phyloP scores from a whole-genome alignment of 2,329 filamentous ascomycete species.

The Colletotrichum orchidophilum region DNA sequence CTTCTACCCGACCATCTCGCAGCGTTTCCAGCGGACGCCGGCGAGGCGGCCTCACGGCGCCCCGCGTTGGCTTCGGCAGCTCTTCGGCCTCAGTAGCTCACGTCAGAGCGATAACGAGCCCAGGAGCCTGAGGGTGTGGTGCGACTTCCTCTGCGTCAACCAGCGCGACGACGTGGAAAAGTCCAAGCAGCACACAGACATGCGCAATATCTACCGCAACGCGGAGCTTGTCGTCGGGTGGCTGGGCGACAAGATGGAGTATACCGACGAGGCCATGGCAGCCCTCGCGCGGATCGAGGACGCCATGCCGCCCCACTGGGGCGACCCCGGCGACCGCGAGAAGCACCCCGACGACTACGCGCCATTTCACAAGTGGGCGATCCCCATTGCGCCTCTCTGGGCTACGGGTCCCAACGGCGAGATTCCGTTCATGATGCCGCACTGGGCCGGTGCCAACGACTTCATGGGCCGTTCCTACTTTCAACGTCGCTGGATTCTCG shows the following conservation, averaged over 20 bases:
- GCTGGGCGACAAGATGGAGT: slow-evolving; percentile 42
- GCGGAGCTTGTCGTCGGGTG: slow-evolving; percentile 46
- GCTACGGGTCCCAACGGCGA: slow-evolving; percentile 36
- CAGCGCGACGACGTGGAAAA: slow-evolving; percentile 40
- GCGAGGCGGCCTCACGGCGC: slow-evolving; percentile 32
- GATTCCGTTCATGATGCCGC: slow-evolving; percentile 35
- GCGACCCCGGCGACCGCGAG: slow-evolving; percentile 45
- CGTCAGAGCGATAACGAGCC: slow-evolving; percentile 18
- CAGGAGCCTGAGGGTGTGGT: slow-evolving; percentile 41
- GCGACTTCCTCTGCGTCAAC: slow-evolving; percentile 44
- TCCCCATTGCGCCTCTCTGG: slow-evolving; percentile 39
- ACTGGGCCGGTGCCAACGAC: slow-evolving; percentile 38
- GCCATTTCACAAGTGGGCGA: slow-evolving; percentile 43
- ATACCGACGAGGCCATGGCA: slow-evolving; percentile 40
- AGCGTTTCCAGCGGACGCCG: slow-evolving; percentile 34
- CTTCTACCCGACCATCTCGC: slow-evolving; percentile 41
- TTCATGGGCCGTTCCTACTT: slow-evolving; percentile 46
- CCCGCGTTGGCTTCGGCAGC: slow-evolving; percentile 35
- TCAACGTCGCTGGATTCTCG: slow-evolving; percentile 48
- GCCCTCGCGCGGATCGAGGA: slow-evolving; percentile 41
- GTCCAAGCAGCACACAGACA: slow-evolving; percentile 39
- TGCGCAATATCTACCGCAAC: slow-evolving; percentile 42
- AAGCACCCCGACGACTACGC: slow-evolving; percentile 46
- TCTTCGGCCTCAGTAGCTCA: slow-evolving; percentile 33
- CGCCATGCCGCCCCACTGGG: slow-evolving; percentile 43